Evolutionary conservation across 2,329 filamentous ascomycete genomes (phyloP).

Genomic region (Teratosphaeria destructans): DNA sequence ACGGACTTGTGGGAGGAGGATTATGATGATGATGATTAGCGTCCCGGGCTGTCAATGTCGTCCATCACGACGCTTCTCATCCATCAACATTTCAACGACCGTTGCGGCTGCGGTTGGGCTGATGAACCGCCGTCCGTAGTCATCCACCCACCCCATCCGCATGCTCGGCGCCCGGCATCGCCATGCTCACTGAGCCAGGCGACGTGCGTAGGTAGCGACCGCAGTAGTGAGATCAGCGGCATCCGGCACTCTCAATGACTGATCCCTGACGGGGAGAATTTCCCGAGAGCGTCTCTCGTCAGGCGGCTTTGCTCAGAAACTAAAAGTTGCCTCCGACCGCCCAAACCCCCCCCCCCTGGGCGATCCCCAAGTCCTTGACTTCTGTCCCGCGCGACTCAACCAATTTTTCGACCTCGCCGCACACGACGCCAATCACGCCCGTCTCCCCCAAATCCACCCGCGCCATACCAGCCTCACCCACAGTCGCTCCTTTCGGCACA

Average conservation of each 20-base stretch:
- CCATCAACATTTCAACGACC: too few relatives aligned
- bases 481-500: slow-evolving; percentile 5
- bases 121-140: not conserved
- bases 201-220: not conserved
- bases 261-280: not conserved
- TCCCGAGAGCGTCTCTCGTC: not conserved
- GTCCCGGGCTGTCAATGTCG: not conserved
- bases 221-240: not conserved
- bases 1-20: not conserved
- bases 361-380: not conserved
- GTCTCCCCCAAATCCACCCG: not conserved
- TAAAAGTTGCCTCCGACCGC: not conserved
- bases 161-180: not conserved
- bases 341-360: not conserved
- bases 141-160: not conserved
- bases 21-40: not conserved
- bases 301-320: not conserved
- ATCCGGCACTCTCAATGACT: not conserved
- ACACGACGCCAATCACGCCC: not conserved
- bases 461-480: not conserved
- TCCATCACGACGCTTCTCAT: not conserved
- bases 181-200: not conserved
- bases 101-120: not conserved
- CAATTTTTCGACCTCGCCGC: not conserved
- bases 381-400: not conserved